Evolutionary conservation across 2,329 filamentous ascomycete genomes (phyloP).

Genomic region (Helminthosporium solani): DNA sequence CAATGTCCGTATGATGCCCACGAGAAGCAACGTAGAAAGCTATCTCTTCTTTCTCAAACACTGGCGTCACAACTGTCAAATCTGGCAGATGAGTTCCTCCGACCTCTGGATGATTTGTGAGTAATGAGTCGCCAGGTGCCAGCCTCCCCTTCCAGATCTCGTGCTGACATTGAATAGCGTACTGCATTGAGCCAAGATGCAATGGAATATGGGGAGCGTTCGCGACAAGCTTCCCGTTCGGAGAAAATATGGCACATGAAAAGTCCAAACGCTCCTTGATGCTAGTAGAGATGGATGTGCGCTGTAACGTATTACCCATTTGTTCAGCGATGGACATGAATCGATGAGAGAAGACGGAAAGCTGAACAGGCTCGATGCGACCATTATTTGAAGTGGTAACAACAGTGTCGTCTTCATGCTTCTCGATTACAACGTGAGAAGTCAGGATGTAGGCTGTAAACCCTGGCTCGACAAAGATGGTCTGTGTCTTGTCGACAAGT

Average conservation of each 20-base stretch:
- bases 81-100: conserved; percentile 30
- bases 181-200: conserved; percentile 26
- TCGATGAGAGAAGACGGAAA: conserved; percentile 20
- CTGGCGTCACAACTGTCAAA: conserved; percentile 26
- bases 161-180: conserved; percentile 30
- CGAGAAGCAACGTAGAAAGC: conserved; percentile 76
- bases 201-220: conserved; percentile 32
- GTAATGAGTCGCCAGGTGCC: conserved; percentile 23
- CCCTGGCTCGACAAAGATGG: conserved; percentile 78
- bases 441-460: conserved; percentile 72
- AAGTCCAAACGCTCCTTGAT: conserved; percentile 34
- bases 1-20: conserved; percentile 78
- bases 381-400: not conserved
- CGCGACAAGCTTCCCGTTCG: conserved; percentile 24
- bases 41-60: conserved; percentile 59
- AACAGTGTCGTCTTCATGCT: not conserved
- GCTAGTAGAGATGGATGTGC: conserved; percentile 22
- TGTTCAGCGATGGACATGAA: conserved; percentile 31
- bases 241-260: conserved; percentile 24
- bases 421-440: conserved; percentile 79
- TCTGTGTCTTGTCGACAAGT: conserved; percentile 80
- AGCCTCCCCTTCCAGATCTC: conserved; percentile 20
- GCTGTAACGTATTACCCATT: conserved; percentile 26
- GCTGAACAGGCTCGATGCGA: conserved; percentile 12
- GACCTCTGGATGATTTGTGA: conserved; percentile 25